A percentile compares a stretch with the other conserved stretches of the same genome.
Evolutionary conservation across 139 green algal species (phyloP).

Genomic region (Chlamydomonas sphaeroides): DNA sequence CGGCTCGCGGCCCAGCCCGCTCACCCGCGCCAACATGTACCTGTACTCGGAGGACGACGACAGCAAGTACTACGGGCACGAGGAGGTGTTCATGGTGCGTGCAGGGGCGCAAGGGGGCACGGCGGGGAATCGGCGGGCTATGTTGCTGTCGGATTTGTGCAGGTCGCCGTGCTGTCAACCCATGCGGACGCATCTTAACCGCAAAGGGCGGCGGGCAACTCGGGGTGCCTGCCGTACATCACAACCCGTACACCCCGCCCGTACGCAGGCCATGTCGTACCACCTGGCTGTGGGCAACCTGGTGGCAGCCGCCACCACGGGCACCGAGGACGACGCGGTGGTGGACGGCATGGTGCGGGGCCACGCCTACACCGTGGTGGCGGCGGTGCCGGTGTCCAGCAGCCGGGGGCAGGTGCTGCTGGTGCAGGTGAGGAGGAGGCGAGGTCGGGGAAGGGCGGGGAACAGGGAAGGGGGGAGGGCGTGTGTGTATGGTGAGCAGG

Average conservation of each 20-base stretch:
- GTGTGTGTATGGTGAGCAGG: too few species aligned
- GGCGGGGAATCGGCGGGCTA: too few species aligned
- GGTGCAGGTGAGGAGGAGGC: conserved; percentile 4
- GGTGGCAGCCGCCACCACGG: conserved; percentile 19
- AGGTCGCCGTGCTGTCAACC: too few species aligned
- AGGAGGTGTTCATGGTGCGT: conserved; percentile 41
- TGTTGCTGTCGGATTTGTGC: too few species aligned
- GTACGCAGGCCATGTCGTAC: conserved; percentile 15
- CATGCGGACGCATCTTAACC: too few species aligned
- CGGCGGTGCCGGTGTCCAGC: conserved; percentile 9
- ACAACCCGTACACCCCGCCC: neutral
- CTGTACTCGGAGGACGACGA: neutral
- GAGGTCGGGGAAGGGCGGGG: too few species aligned
- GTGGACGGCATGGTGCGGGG: conserved; percentile 44
- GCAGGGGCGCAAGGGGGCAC: neutral
- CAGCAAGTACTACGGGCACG: conserved; percentile 10
- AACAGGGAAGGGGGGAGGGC: neutral
- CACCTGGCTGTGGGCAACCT: conserved; percentile 38
- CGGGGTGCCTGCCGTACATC: too few species aligned
- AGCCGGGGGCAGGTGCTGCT: conserved; percentile 23
- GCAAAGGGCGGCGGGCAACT: too few species aligned
- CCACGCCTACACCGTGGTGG: conserved; percentile 53
- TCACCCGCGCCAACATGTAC: conserved; percentile 19
- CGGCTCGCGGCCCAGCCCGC: neutral
- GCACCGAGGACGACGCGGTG: conserved; percentile 20